phyloP scores from a whole-genome alignment of 495 filamentous ascomycete genomes.

The Xylaria acuta region DNA sequence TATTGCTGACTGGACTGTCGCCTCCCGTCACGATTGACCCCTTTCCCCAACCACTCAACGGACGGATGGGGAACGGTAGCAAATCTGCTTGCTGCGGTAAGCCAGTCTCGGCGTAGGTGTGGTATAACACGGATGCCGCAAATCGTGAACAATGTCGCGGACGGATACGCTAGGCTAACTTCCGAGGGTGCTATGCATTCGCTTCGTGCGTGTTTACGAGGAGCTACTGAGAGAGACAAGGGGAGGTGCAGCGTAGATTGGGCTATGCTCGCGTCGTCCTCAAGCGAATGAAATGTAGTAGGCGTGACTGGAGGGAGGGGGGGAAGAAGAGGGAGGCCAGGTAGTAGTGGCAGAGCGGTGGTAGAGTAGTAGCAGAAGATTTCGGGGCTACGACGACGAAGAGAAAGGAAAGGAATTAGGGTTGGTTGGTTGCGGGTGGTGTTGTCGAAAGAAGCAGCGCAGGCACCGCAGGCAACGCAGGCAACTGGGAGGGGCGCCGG shows the following conservation, averaged over 20 bases:
- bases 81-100: constrained; percentile 1
- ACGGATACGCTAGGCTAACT: background rate
- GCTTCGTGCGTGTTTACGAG: constrained; percentile 9
- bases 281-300: constrained; percentile 16
- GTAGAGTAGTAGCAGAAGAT: constrained; percentile 3
- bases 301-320: constrained; percentile 25
- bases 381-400: constrained; percentile 19
- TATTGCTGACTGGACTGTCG: constrained; percentile 3
- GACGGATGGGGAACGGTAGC: constrained; percentile 20
- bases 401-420: constrained; percentile 22
- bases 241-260: constrained; percentile 10
- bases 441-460: constrained; percentile 6
- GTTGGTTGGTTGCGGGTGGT: constrained; percentile 22
- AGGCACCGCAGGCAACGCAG: constrained; percentile 24
- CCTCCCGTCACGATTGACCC: constrained; percentile 17
- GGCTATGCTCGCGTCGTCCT: constrained; percentile 4
- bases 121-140: background rate
- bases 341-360: constrained; percentile 5
- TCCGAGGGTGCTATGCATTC: background rate
- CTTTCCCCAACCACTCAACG: constrained; percentile 25
- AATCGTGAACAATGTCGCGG: background rate
- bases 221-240: constrained; percentile 6
- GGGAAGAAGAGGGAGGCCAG: constrained; percentile 12
- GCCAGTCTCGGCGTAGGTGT: constrained; percentile 15
- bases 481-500: constrained; percentile 36